Percentiles rank a stretch among this genome's conserved stretches.
Evolutionary conservation across 2,329 filamentous ascomycete species (phyloP).

Genomic region (Monilinia polystroma): DNA sequence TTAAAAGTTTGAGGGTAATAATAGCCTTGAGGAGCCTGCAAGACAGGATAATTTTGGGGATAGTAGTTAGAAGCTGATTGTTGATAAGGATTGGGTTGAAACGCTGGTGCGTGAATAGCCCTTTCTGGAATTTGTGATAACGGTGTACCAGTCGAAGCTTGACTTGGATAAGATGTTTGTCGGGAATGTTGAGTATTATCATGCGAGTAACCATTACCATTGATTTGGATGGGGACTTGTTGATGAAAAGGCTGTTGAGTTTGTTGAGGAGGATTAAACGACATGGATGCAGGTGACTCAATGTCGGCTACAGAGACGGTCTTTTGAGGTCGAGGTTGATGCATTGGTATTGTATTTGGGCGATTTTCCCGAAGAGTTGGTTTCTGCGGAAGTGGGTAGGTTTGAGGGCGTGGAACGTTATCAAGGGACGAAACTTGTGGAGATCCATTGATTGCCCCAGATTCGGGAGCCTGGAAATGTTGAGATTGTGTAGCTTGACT

Average conservation of each 20-base stretch:
- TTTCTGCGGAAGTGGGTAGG: constrained; percentile 58
- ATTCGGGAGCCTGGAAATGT: constrained; percentile 39
- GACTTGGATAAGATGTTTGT: constrained; percentile 67
- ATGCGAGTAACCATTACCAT: constrained; percentile 53
- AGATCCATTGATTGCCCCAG: constrained; percentile 31
- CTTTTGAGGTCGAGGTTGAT: constrained; percentile 94
- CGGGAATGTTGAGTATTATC: constrained; percentile 59
- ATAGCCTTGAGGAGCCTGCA: constrained; percentile 58
- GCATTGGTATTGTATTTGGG: constrained; percentile 65
- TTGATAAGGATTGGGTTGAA: constrained; percentile 72
- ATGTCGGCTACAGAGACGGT: constrained; percentile 90
- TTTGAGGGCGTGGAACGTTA: constrained; percentile 51
- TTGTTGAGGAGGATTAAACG: constrained; percentile 59
- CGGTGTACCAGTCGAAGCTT: constrained; percentile 73
- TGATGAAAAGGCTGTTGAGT: constrained; percentile 90
- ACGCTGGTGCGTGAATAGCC: constrained; percentile 84
- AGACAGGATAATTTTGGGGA: constrained; percentile 53
- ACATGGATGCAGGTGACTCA: constrained; percentile 66
- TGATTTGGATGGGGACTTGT: constrained; percentile 78
- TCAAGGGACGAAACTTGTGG: constrained; percentile 40
- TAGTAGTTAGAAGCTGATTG: constrained; percentile 56
- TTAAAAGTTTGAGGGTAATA: constrained; percentile 64
- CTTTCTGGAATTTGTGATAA: constrained; percentile 90
- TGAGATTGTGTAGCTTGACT: constrained; percentile 36
- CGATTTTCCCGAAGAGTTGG: constrained; percentile 58